Percentiles rank a stretch among this genome's conserved stretches.
Evolutionary conservation across 2,329 filamentous ascomycete genomes (phyloP).

Genomic region (Arthrinium puccinioides): DNA sequence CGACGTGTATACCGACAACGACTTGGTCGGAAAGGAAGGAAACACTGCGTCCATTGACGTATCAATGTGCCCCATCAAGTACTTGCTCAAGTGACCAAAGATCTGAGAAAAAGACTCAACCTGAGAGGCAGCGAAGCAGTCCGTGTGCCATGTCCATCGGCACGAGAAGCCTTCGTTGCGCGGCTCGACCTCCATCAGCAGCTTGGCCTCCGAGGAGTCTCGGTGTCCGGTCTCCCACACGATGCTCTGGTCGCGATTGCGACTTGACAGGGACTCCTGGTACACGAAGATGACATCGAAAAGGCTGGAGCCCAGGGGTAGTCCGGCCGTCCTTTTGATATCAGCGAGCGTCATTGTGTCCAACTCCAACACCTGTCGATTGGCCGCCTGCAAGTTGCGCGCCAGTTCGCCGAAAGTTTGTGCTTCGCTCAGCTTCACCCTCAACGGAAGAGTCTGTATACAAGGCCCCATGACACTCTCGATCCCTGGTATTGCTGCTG

Average conservation of each 20-base stretch:
- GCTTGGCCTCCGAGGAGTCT: conserved; percentile 69
- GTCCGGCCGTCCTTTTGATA: conserved; percentile 54
- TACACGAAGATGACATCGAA: conserved; percentile 81
- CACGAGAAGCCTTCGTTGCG: conserved; percentile 29
- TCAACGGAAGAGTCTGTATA: conserved; percentile 66
- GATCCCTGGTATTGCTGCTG: conserved; percentile 60
- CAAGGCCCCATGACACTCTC: conserved; percentile 75
- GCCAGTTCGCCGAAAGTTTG: conserved; percentile 54
- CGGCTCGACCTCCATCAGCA: conserved; percentile 74
- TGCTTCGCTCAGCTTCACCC: conserved; percentile 50
- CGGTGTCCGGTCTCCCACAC: conserved; percentile 51
- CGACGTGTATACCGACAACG: conserved; percentile 43
- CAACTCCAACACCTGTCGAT: conserved; percentile 58
- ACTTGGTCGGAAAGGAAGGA: conserved; percentile 18
- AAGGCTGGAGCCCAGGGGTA: conserved; percentile 48
- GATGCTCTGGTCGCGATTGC: conserved; percentile 10
- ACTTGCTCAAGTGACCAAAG: conserved; percentile 42
- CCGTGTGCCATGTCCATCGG: conserved; percentile 39
- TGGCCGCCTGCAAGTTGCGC: conserved; percentile 54
- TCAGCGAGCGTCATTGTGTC: conserved; percentile 57
- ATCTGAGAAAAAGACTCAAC: conserved; percentile 52
- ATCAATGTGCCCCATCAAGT: conserved; percentile 20
- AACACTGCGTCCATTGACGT: conserved; percentile 15
- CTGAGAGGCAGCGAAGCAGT: conserved; percentile 45
- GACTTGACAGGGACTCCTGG: conserved; percentile 61